A percentile compares a stretch with the other conserved stretches of the same genome.
Conservation (phyloP, 768 basidiomycete species). For the Serendipita sp. region DNA sequence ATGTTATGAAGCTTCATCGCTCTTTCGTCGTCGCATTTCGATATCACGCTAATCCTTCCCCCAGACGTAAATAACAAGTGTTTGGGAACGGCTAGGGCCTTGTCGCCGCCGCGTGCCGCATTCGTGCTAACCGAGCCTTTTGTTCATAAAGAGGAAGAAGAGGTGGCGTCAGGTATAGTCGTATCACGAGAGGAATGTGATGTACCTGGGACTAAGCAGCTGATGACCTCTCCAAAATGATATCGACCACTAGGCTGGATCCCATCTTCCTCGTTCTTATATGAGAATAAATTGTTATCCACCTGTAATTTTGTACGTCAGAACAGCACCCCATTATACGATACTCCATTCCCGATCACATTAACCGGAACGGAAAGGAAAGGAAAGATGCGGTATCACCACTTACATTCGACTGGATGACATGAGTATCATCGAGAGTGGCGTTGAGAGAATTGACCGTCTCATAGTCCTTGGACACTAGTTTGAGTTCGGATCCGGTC, state of each 20-base stretch:
- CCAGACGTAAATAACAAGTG: slow-evolving; percentile 63
- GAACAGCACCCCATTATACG: background rate
- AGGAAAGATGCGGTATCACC: background rate
- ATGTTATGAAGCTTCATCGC: slow-evolving; percentile 46
- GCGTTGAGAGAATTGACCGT: background rate
- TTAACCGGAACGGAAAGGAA: too few relatives aligned
- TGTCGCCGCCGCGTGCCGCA: too few relatives aligned
- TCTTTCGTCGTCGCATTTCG: slow-evolving; percentile 36
- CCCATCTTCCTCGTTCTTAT: slow-evolving; percentile 29
- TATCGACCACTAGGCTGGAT: slow-evolving; percentile 55
- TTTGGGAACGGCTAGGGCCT: slow-evolving; percentile 29
- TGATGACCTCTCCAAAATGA: slow-evolving; percentile 61
- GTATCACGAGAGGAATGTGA: background rate
- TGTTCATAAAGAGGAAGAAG: background rate
- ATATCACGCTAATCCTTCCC: slow-evolving; percentile 60
- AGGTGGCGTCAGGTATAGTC: slow-evolving; percentile 3
- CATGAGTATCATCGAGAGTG: slow-evolving; percentile 31
- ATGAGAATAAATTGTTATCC: slow-evolving; percentile 50
- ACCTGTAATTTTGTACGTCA: slow-evolving; percentile 24
- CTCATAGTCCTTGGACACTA: slow-evolving; percentile 55
- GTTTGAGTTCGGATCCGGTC: slow-evolving; percentile 26
- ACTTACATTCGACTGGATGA: slow-evolving; percentile 65
- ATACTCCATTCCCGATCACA: too few relatives aligned
- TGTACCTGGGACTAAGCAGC: slow-evolving; percentile 53
- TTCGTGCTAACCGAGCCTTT: too few relatives aligned